Percentiles rank a stretch among this genome's conserved stretches.
Evolutionary conservation across 2,329 filamentous ascomycete genomes (phyloP).

Genomic region (Huntiella omanensis): DNA sequence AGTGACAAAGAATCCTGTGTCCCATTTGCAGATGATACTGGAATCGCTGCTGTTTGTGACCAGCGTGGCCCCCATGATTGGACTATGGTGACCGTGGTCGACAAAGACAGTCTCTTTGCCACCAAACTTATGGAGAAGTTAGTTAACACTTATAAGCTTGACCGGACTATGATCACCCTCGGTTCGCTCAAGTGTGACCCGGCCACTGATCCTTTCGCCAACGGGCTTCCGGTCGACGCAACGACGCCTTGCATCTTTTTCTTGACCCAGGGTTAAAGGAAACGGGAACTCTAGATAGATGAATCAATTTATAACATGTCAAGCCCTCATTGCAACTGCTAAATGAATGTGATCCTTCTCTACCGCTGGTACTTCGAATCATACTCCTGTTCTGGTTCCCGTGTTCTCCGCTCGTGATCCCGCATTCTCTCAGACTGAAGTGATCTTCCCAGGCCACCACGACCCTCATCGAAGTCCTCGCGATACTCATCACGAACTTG

Average conservation of each 20-base stretch:
- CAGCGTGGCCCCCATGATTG: background rate
- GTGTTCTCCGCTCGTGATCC: conserved; percentile 20
- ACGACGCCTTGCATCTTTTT: background rate
- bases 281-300: background rate
- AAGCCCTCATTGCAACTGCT: too few species aligned
- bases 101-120: background rate
- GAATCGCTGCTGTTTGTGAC: background rate
- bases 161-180: background rate
- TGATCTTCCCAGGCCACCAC: conserved; percentile 73
- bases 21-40: background rate
- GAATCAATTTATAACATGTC: too few species aligned
- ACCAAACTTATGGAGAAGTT: conserved; percentile 5
- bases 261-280: too few species aligned
- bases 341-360: background rate
- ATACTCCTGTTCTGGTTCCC: conserved; percentile 20
- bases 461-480: conserved; percentile 87
- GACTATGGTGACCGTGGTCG: conserved; percentile 1
- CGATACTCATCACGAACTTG: conserved; percentile 96
- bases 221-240: background rate
- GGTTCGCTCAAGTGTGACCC: conserved; percentile 1
- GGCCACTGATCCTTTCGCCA: background rate
- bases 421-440: conserved; percentile 34
- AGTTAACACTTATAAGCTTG: conserved; percentile 6
- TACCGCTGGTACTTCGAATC: conserved; percentile 13
- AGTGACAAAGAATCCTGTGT: background rate